Evolutionary conservation across 768 basidiomycete genomes (phyloP).

Genomic region (Agaricus blazei): DNA sequence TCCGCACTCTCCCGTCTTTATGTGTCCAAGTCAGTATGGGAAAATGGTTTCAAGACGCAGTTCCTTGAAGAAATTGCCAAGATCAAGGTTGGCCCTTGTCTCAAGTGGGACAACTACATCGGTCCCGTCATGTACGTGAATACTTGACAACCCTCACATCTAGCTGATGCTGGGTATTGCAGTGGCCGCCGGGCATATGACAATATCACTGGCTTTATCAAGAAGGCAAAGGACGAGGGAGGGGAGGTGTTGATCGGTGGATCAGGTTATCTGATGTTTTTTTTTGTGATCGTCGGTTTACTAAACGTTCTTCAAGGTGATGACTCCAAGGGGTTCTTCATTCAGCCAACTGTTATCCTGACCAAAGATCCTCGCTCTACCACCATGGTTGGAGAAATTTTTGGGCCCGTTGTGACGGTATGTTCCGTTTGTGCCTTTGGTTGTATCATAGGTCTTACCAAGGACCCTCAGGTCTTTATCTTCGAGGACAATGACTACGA

Average conservation of each 20-base stretch:
- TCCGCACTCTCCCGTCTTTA: constrained; percentile 91
- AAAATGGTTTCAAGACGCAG: constrained; percentile 77
- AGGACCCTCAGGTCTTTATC: constrained; percentile 64
- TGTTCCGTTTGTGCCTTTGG: constrained; percentile 10
- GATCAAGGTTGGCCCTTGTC: constrained; percentile 78
- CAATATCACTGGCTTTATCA: constrained; percentile 76
- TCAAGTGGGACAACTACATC: constrained; percentile 82
- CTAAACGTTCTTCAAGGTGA: constrained; percentile 45
- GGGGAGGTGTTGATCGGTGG: constrained; percentile 89
- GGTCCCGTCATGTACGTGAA: constrained; percentile 86
- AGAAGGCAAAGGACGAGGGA: constrained; percentile 85
- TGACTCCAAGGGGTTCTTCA: constrained; percentile 87
- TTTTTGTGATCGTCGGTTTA: background rate
- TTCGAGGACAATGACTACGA: constrained; percentile 88
- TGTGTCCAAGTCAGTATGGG: constrained; percentile 85
- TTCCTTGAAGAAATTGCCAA: constrained; percentile 71
- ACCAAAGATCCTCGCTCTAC: constrained; percentile 86
- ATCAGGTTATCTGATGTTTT: constrained; percentile 36
- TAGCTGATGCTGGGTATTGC: background rate
- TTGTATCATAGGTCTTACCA: background rate
- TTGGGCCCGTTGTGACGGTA: constrained; percentile 93
- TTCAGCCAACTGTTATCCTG: constrained; percentile 91
- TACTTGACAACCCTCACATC: background rate
- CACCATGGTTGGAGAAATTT: constrained; percentile 94
- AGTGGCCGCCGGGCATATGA: constrained; percentile 88